Percentiles rank a stretch among this genome's conserved stretches.
Conservation (phyloP, 768 basidiomycete species). For the Tephrocybe sp. region DNA sequence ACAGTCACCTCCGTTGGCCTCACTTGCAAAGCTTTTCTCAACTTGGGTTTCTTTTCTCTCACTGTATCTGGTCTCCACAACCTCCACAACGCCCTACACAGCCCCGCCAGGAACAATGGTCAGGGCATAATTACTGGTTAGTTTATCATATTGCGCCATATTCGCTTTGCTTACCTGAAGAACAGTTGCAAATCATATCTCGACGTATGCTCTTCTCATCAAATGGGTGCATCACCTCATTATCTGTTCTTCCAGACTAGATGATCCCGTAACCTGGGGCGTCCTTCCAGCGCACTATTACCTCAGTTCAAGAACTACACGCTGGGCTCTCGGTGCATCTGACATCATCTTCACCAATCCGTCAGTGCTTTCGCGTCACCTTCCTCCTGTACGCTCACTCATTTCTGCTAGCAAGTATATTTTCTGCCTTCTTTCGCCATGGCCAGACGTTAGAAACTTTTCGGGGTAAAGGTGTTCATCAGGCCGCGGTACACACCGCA, state of each 20-base stretch:
- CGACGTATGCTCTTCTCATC: conserved; percentile 58
- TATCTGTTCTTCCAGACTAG: conserved; percentile 48
- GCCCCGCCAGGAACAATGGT: conserved; percentile 39
- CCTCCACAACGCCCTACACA: conserved; percentile 60
- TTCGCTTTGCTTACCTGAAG: conserved; percentile 1
- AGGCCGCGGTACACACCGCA: conserved; percentile 82
- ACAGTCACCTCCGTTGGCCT: conserved; percentile 71
- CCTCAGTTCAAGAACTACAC: conserved; percentile 53
- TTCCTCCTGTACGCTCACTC: conserved; percentile 7
- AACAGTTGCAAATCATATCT: conserved; percentile 90
- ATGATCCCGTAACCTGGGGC: conserved; percentile 89
- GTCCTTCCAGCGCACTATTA: conserved; percentile 67
- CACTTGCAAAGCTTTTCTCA: conserved; percentile 74
- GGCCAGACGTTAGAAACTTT: conserved; percentile 94
- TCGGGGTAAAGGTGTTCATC: conserved; percentile 86
- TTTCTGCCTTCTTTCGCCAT: conserved; percentile 80
- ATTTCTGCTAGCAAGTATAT: conserved; percentile 51
- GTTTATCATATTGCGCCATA: conserved; percentile 15
- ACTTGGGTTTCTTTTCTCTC: conserved; percentile 62
- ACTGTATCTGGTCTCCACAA: conserved; percentile 68
- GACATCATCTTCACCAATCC: conserved; percentile 96
- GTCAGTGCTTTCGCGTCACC: conserved; percentile 39
- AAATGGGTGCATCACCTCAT: not conserved
- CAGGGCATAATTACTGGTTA: conserved; percentile 74
- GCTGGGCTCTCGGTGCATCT: conserved; percentile 91